Conservation (phyloP, 2,329 filamentous ascomycete genomes). For the Penicillium hesseltinei region DNA sequence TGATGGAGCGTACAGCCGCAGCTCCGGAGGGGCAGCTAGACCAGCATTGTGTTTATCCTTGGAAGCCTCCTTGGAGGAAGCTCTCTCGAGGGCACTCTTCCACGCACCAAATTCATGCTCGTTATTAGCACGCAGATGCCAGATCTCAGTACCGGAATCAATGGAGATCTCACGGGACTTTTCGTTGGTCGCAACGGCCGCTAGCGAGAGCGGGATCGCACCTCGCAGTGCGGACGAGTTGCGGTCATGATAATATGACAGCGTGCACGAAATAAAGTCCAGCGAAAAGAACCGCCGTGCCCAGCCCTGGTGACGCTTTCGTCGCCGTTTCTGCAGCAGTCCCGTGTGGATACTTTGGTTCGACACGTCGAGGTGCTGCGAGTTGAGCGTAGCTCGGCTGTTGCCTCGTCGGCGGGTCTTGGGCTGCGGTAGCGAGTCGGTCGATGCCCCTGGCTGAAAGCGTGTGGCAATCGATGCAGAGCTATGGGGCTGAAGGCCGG, state of each 20-base stretch:
- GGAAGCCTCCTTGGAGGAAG: constrained; percentile 61
- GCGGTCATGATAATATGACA: constrained; percentile 94
- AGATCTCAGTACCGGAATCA: constrained; percentile 94
- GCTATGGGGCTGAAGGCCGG: constrained; percentile 54
- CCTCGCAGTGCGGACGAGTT: constrained; percentile 90
- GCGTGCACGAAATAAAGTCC: constrained; percentile 87
- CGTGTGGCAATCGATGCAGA: constrained; percentile 49
- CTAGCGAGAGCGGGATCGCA: constrained; percentile 86
- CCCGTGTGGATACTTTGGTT: constrained; percentile 71
- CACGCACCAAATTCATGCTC: constrained; percentile 83
- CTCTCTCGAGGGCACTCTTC: constrained; percentile 80
- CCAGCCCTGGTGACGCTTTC: constrained; percentile 92
- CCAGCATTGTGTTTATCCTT: constrained; percentile 28
- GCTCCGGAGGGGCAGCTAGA: constrained; percentile 20
- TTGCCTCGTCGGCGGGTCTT: constrained; percentile 32
- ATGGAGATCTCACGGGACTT: constrained; percentile 89
- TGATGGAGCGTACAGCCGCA: constrained; percentile 34
- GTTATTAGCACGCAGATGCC: constrained; percentile 84
- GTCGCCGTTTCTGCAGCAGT: constrained; percentile 79
- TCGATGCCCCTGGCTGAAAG: constrained; percentile 47
- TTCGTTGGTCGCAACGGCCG: constrained; percentile 86
- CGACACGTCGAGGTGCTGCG: constrained; percentile 27
- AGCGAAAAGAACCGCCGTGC: constrained; percentile 93
- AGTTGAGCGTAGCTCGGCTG: constrained; percentile 26
- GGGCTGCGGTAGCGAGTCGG: constrained; percentile 50